Percentiles rank a stretch among this genome's conserved stretches.
Evolutionary conservation across 305 asterid species (phyloP).

Genomic region (Solanum hybrid): DNA sequence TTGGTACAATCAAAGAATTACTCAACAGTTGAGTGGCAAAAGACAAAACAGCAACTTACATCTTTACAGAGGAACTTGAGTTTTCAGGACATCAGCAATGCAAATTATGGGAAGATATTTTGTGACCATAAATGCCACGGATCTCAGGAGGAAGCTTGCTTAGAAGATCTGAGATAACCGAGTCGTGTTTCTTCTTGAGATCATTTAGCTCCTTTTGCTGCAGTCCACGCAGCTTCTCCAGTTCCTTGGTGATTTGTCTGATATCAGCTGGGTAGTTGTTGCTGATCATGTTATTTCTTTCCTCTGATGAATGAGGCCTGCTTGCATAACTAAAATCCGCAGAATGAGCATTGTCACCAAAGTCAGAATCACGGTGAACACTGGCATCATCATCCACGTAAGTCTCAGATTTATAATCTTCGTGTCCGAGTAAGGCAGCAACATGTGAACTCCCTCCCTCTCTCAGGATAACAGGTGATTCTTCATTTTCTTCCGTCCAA

Average conservation of each 20-base stretch:
- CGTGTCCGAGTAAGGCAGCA: slow-evolving; percentile 12
- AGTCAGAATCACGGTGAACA: slow-evolving; percentile 6
- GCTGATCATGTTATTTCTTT: slow-evolving; percentile 5
- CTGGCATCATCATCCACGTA: slow-evolving; percentile 14
- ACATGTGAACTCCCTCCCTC: slow-evolving; percentile 15
- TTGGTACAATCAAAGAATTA: slow-evolving; percentile 21
- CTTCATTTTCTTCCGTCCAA: slow-evolving; percentile 57
- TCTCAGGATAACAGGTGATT: slow-evolving; percentile 27
- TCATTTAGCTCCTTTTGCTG: slow-evolving; percentile 69
- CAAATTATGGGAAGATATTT: slow-evolving; percentile 26
- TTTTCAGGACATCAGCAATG: slow-evolving; percentile 14
- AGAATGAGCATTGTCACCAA: slow-evolving; percentile 13
- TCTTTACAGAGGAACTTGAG: slow-evolving; percentile 21
- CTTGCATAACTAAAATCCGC: slow-evolving; percentile 10
- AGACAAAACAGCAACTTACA: slow-evolving; percentile 23
- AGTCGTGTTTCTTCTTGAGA: slow-evolving; percentile 63
- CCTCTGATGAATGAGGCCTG: slow-evolving; percentile 20
- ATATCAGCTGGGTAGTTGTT: slow-evolving; percentile 28
- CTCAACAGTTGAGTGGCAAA: slow-evolving; percentile 1
- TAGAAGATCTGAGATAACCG: slow-evolving; percentile 40
- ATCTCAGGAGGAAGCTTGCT: slow-evolving; percentile 53
- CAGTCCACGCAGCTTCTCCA: slow-evolving; percentile 48
- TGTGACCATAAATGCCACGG: slow-evolving; percentile 36
- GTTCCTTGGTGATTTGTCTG: slow-evolving; percentile 33
- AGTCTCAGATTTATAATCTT: slow-evolving; percentile 10